Base-by-base conservation (phyloP, 805 yeast species). In the Hanseniaspora hatyaiensis region DNA sequence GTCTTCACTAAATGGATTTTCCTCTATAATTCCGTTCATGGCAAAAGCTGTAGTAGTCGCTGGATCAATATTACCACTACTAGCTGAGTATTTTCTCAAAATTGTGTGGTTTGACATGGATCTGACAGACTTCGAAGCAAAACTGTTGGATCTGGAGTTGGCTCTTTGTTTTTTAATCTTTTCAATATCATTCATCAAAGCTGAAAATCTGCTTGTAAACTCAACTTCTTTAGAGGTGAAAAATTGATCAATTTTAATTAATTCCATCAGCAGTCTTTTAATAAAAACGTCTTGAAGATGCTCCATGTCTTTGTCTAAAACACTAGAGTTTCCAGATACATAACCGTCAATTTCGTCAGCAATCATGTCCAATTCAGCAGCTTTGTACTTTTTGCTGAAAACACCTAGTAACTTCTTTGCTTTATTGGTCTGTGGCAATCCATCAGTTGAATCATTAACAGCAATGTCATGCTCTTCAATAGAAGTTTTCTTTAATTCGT, bases 241-340 rank as follows among this genome's bases (percentile, higher is more conserved):
- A 52, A 78, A 78, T 6, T 59, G 64, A 55, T 75, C 77, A 50
- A 78, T 69, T 53, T 74, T 77, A 20, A 54, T 52, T 49, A 76
- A 65, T 55, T 78, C 81, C n/a, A 57, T 60, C 23, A 66, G 55
- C 42, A 79, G 62, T 49, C 66, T 68, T 30, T 65, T 60, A 32
- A 76, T 52, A 51, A 79, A 78, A 2, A 70, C 65, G 32, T 65
- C 67, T 37, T 59, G 61, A 5, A 72, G 64, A 30, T 65, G 64
- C 42, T 59, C 24, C 22, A 20, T 11, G 5, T 37, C 16, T 15
- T 46, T 34, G 11, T 31, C 15, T 1, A 16, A 8, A 23, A n/a
- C 15, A 18, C 32, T 15, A 16, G 20, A 22, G 16, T 16, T 31
- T 28, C 28, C 37, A n/a, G 40, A 26, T 2, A n/a, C 26, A 18